Evolutionary conservation across 768 basidiomycete species (phyloP).

Genomic region (Psilocybe azurescens): DNA sequence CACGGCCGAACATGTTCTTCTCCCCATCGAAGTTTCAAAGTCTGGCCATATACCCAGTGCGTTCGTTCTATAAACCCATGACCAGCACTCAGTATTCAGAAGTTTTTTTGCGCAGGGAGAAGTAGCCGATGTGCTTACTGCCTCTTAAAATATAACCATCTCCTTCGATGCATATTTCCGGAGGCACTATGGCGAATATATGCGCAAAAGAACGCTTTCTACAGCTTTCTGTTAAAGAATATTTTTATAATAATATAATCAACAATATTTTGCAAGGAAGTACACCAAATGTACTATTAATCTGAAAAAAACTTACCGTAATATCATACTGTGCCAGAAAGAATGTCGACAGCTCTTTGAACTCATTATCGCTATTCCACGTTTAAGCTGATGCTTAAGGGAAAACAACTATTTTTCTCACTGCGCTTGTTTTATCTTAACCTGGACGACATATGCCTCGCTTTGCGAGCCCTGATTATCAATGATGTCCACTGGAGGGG

Average conservation of each 20-base stretch:
- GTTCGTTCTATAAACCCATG: slow-evolving; percentile 26
- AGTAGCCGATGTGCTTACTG: slow-evolving; percentile 25
- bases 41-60: slow-evolving; percentile 36
- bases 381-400: not conserved
- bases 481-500: too few species aligned
- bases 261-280: too few species aligned
- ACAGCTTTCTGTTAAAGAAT: slow-evolving; percentile 34
- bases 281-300: too few species aligned
- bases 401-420: slow-evolving; percentile 11
- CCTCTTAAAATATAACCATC: slow-evolving; percentile 34
- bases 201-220: slow-evolving; percentile 38
- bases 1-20: slow-evolving; percentile 25
- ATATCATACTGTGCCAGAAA: slow-evolving; percentile 39
- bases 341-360: slow-evolving; percentile 32
- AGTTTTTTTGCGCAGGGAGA: not conserved
- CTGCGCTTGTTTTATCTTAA: slow-evolving; percentile 36
- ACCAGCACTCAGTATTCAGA: not conserved
- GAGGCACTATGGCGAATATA: slow-evolving; percentile 33
- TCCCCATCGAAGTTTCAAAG: slow-evolving; percentile 36
- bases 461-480: slow-evolving; percentile 2
- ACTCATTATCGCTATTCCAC: slow-evolving; percentile 9
- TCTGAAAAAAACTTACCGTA: slow-evolving; percentile 31
- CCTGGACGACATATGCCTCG: slow-evolving; percentile 33
- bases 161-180: slow-evolving; percentile 33
- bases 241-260: not conserved